Base-by-base conservation (phyloP, 2,329 filamentous ascomycete genomes). In the Mycosphaerella arachidis region DNA sequence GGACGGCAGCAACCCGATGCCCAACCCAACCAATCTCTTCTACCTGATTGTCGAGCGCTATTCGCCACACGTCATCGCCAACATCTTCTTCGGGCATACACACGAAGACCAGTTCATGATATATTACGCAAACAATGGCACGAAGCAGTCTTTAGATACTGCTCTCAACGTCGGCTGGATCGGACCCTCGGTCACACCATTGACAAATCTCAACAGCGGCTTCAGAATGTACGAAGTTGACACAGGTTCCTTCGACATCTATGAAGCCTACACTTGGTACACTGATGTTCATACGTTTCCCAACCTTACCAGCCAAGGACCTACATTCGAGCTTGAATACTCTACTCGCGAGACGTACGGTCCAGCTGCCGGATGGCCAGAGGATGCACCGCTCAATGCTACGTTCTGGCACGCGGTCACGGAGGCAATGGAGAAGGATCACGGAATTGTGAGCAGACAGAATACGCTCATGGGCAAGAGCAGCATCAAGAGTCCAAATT, bases 351-450 rank as follows among this genome's bases (percentile, higher is more conserved):
- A 82, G 3, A 74, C 77, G 0, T 84, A 83, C 57, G 79, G 76
- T 0, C 63, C 70, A 2, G 73, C 75, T 0, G 75, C 77, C 1
- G 68, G 66, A 2, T 83, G 81, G 81, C 77, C 79, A 2, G 64
- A 60, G 1, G 67, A 75, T 48, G 81, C 79, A 0, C 83, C 83
- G 3, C 70, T 85, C 40, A 84, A 85, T 61, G 82, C 81, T 0
- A 84, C 81, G 0, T 86, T 84, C 69, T 85, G 83, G 83, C 82
- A 85, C 60, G 71, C 70, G 12, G 79, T 85, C 4, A 85, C 82
- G 0, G 82, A 83, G 64, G 81, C 79, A 1, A 85, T 85, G 82
- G 81, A 82, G 67, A 70, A 65, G 30, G 77, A 85, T 56, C 70
- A 73, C 3, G 75, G 67, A 2, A 73, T 86, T n/a, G 81, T 82